Evolutionary conservation across 495 filamentous ascomycete species (phyloP), one percentile per base, ranked within the genome.

Genomic region (Penicillium cinerascens): DNA sequence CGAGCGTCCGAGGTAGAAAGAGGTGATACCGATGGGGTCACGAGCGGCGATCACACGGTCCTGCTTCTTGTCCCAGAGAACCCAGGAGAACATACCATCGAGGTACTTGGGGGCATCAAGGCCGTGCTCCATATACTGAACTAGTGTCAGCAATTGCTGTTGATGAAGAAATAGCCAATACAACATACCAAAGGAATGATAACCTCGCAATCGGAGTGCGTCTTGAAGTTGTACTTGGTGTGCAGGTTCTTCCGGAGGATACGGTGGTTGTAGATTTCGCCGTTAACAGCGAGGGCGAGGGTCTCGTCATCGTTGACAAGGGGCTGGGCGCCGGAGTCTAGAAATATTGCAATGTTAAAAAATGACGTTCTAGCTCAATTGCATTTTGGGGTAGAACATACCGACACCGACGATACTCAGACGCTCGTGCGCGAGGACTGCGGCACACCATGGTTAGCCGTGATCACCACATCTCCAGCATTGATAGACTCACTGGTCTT

Each of bases 31-130:
- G 56, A 98, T 96, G 38, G 93, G 93, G 69, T 98, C 93, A 64
- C 93, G 84, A 37, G 93, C 95, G 23, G 93, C 95, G 58, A 98
- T 82, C 27, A 88, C 89, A 46, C 95, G 86, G 75, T 98, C 88
- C 64, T 86, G 82, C 44, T 79, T 86, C 77, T 92, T 93, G 78
- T 98, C 93, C 74, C 95, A 97, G 23, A 98, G 80, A 39, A 97
- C 91, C 78, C 92, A 98, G 10, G 92, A 96, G 83, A 98, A 98
- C 95, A 98, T 98, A 72, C 93, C 93, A 69, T 98, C 93, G 55
- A 98, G 85, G 70, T 90, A 75, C 75, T 95, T 95, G 55, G 93
- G 92, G 55, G 91, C 89, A 70, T 97, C 88, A 52, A 96, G 79
- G 57, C 86, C 95, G 81, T 96, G 79, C 70, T 97, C 84, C 72